These are phyloP conservation scores for Suillus ampliporus DNA, from an alignment of 768 basidiomycete species.

Conservation along the genomic window DNA sequence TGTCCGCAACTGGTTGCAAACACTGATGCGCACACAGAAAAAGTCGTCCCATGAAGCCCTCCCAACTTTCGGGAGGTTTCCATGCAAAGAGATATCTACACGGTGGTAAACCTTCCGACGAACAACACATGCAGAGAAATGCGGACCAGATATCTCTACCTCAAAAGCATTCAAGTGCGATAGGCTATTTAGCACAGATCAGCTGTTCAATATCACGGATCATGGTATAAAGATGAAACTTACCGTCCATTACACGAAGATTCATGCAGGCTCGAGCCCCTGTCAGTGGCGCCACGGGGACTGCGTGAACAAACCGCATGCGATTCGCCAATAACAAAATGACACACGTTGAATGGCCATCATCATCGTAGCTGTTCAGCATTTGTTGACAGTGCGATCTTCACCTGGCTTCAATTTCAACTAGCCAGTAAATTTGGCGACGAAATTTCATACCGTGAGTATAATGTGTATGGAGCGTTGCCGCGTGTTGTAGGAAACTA, in stretches of 20 bases:
- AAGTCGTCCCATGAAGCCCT: not conserved
- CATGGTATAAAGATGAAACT: not conserved
- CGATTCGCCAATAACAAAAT: not conserved
- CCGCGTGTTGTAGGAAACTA: not conserved
- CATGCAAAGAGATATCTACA: not conserved
- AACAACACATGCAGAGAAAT: not conserved
- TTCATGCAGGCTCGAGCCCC: not conserved
- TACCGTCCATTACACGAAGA: not conserved
- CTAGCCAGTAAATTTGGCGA: not conserved
- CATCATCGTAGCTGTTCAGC: not conserved
- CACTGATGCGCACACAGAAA: not conserved
- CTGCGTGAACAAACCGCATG: not conserved
- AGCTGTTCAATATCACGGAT: not conserved
- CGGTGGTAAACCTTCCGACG: not conserved
- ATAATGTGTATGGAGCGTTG: not conserved
- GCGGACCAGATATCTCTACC: conserved; percentile 1
- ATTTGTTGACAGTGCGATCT: not conserved
- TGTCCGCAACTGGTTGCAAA: not conserved
- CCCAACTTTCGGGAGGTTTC: not conserved
- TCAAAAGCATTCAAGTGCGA: not conserved
- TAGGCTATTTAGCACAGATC: not conserved
- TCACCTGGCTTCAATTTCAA: not conserved
- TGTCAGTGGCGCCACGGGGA: not conserved
- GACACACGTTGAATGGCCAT: not conserved
- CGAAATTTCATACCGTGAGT: not conserved